Conservation (phyloP, 23 red algal species). For the Gracilaria domingensis region DNA sequence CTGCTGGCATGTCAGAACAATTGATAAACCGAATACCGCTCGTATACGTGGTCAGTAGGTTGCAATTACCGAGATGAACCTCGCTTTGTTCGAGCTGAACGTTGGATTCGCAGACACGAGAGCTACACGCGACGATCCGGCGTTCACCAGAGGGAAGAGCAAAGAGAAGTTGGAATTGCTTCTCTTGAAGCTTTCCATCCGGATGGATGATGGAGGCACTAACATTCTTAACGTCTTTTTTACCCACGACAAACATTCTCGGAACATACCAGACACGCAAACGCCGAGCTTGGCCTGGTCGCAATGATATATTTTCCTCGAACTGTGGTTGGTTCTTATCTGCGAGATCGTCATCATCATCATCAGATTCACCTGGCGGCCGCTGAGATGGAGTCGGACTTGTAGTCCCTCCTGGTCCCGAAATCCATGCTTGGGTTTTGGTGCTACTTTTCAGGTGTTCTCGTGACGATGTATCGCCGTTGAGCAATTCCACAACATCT, state of each 20-base stretch:
- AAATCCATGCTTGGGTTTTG: not conserved
- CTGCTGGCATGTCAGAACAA: slow-evolving; percentile 85
- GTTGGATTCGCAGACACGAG: slow-evolving; percentile 85
- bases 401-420: not conserved
- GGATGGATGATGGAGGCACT: not conserved
- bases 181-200: slow-evolving; percentile 35
- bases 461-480: not conserved
- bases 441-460: not conserved
- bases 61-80: slow-evolving; percentile 92
- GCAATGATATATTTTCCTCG: slow-evolving; percentile 8
- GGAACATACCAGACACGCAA: slow-evolving; percentile 36
- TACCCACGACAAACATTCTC: not conserved
- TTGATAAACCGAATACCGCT: slow-evolving; percentile 77
- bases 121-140: slow-evolving; percentile 37
- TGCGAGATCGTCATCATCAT: not conserved
- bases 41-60: slow-evolving; percentile 66
- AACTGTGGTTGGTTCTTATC: slow-evolving; percentile 11
- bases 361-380: not conserved
- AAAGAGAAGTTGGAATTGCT: slow-evolving; percentile 60
- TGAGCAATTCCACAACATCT: slow-evolving; percentile 9
- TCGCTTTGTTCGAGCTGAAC: slow-evolving; percentile 78
- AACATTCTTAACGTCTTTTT: not conserved
- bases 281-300: slow-evolving; percentile 4
- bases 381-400: not conserved
- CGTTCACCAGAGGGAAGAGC: slow-evolving; percentile 32